phyloP scores from a whole-genome alignment of 208 protist genomes.

The Leishmania turanica region DNA sequence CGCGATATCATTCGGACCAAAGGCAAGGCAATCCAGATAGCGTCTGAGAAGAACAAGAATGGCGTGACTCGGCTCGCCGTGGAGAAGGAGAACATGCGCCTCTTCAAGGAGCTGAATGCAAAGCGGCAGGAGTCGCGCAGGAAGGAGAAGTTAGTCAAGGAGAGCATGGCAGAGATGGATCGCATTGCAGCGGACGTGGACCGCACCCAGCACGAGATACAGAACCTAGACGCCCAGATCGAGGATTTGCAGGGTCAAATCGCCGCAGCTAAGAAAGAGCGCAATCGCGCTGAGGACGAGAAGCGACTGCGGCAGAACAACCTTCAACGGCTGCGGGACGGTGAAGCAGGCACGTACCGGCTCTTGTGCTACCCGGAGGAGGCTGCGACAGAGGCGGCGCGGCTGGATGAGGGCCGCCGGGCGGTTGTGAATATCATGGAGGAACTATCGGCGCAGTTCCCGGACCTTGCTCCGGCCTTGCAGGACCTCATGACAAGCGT shows the following conservation, averaged over 20 bases:
- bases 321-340: conserved; percentile 85
- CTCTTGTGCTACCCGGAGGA: conserved; percentile 79
- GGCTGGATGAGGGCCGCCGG: conserved; percentile 66
- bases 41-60: conserved; percentile 58
- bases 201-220: conserved; percentile 70
- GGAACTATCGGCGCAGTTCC: conserved; percentile 69
- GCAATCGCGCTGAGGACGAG: conserved; percentile 74
- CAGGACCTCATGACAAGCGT: conserved; percentile 63
- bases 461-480: conserved; percentile 69
- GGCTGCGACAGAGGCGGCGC: conserved; percentile 38
- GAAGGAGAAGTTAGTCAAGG: conserved; percentile 83
- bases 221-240: conserved; percentile 71
- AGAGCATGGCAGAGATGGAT: conserved; percentile 82
- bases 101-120: conserved; percentile 88
- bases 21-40: conserved; percentile 81
- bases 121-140: conserved; percentile 86
- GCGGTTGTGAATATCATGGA: conserved; percentile 74
- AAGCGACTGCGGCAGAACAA: conserved; percentile 78
- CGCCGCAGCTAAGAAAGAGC: conserved; percentile 55
- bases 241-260: conserved; percentile 68
- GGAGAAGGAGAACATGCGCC: conserved; percentile 85
- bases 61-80: conserved; percentile 78
- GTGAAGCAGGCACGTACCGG: conserved; percentile 81
- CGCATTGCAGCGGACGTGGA: conserved; percentile 76
- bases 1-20: conserved; percentile 94